A percentile compares a stretch with the other conserved stretches of the same genome.
These are phyloP conservation scores for Penicillium sp. DNA, from an alignment of 2,329 filamentous ascomycete genomes.

Conservation along the genomic window DNA sequence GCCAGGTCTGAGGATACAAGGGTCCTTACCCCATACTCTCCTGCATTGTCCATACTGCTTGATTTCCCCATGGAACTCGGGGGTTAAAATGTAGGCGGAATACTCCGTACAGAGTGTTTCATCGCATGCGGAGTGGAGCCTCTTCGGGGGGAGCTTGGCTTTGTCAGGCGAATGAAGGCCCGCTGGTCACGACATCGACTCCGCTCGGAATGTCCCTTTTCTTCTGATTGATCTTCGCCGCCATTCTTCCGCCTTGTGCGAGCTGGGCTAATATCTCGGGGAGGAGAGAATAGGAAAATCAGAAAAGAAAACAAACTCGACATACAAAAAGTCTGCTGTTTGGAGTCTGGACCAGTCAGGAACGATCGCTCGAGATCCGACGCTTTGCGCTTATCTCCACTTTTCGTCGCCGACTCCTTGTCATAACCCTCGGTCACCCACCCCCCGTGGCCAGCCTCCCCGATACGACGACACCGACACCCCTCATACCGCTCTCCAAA, in stretches of 20 bases:
- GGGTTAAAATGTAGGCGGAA: neutral
- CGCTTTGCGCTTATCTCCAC: neutral
- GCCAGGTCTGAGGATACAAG: neutral
- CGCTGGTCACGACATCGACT: slow-evolving; percentile 26
- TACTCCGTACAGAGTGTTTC: slow-evolving; percentile 11
- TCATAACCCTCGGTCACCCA: slow-evolving; percentile 1
- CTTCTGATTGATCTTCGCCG: slow-evolving; percentile 1
- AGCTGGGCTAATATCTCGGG: neutral
- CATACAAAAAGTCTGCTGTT: neutral
- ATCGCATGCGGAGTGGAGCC: slow-evolving; percentile 23
- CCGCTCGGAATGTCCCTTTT: slow-evolving; percentile 27
- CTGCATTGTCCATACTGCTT: neutral
- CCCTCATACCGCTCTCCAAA: slow-evolving; percentile 6
- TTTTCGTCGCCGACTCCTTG: slow-evolving; percentile 1
- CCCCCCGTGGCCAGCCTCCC: slow-evolving; percentile 6
- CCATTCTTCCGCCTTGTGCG: neutral
- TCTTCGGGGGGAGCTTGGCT: slow-evolving; percentile 22
- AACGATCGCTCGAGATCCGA: neutral
- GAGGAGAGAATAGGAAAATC: neutral
- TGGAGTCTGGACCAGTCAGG: neutral
- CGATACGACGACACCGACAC: neutral
- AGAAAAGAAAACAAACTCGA: neutral
- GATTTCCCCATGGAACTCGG: neutral
- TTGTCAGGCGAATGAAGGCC: slow-evolving; percentile 24
- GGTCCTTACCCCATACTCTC: too few species aligned